These are phyloP conservation scores for Speleostelium caveatum DNA, from an alignment of 78 protist species.

Conservation along the genomic window DNA sequence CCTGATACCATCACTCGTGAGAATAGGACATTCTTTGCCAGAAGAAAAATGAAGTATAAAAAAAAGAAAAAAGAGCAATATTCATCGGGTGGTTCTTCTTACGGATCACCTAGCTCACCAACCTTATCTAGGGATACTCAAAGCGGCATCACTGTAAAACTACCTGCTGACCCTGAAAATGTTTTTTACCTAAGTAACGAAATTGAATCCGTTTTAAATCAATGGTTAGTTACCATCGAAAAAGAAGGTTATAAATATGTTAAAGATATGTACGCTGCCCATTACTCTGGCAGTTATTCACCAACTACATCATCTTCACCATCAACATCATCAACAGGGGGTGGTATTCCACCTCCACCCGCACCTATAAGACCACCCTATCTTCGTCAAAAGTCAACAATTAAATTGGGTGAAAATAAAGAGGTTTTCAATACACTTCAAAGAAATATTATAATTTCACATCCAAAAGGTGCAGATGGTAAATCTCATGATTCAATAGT, in stretches of 20 bases:
- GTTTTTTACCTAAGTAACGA: slow-evolving; percentile 17
- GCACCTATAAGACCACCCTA: background rate
- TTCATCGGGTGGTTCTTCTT: background rate
- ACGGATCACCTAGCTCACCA: too few species aligned
- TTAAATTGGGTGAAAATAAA: background rate
- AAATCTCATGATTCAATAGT: background rate
- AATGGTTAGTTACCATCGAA: slow-evolving; percentile 36
- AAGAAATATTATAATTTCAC: too few species aligned
- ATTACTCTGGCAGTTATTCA: too few species aligned
- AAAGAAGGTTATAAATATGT: slow-evolving; percentile 22
- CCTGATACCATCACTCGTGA: background rate
- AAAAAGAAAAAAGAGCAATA: background rate
- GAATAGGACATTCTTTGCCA: background rate
- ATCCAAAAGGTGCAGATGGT: too few species aligned
- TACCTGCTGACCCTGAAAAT: background rate
- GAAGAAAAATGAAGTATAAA: background rate
- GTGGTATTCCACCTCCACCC: slow-evolving; percentile 16
- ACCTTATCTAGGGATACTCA: background rate
- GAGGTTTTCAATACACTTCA: too few species aligned
- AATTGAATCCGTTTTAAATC: background rate
- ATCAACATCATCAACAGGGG: background rate
- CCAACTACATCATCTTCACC: background rate
- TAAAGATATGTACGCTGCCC: too few species aligned
- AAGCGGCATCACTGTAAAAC: background rate
- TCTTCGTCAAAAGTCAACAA: background rate